phyloP scores from a whole-genome alignment of 305 asterid genomes.

The Stenogyne calaminthoides region DNA sequence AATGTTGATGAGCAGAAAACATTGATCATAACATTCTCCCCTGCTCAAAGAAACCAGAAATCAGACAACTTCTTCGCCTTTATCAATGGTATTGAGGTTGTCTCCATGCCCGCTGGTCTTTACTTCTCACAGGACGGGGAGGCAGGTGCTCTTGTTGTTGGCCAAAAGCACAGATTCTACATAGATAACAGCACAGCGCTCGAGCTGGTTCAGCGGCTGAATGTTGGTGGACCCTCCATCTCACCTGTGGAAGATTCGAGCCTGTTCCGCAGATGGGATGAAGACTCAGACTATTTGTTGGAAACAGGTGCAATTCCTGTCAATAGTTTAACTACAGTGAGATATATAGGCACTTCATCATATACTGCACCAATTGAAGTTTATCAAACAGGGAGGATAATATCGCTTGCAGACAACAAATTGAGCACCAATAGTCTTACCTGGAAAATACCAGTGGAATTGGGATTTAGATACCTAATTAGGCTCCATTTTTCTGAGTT shows the following conservation, averaged over 20 bases:
- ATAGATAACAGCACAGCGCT: slow-evolving; percentile 59
- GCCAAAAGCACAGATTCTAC: slow-evolving; percentile 54
- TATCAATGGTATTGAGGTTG: slow-evolving; percentile 68
- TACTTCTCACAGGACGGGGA: slow-evolving; percentile 64
- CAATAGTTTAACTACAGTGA: slow-evolving; percentile 29
- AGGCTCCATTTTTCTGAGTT: slow-evolving; percentile 65
- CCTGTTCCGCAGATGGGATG: slow-evolving; percentile 63
- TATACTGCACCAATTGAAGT: slow-evolving; percentile 48
- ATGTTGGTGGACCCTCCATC: slow-evolving; percentile 57
- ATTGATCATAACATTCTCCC: slow-evolving; percentile 52
- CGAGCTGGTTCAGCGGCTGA: slow-evolving; percentile 58
- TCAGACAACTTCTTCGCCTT: slow-evolving; percentile 52
- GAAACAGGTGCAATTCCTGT: slow-evolving; percentile 37
- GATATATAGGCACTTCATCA: slow-evolving; percentile 22
- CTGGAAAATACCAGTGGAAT: slow-evolving; percentile 61
- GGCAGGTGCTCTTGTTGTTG: slow-evolving; percentile 50
- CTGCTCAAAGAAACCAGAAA: slow-evolving; percentile 39
- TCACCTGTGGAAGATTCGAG: slow-evolving; percentile 53
- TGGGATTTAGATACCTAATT: slow-evolving; percentile 67
- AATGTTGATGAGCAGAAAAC: slow-evolving; percentile 38
- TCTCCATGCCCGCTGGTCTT: slow-evolving; percentile 72
- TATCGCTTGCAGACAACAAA: slow-evolving; percentile 13
- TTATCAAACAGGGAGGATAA: slow-evolving; percentile 54
- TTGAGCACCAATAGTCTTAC: slow-evolving; percentile 29
- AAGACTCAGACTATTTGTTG: slow-evolving; percentile 44